Base-by-base conservation (phyloP, 2,329 filamentous ascomycete genomes). In the Dactylellina haptotyla region DNA sequence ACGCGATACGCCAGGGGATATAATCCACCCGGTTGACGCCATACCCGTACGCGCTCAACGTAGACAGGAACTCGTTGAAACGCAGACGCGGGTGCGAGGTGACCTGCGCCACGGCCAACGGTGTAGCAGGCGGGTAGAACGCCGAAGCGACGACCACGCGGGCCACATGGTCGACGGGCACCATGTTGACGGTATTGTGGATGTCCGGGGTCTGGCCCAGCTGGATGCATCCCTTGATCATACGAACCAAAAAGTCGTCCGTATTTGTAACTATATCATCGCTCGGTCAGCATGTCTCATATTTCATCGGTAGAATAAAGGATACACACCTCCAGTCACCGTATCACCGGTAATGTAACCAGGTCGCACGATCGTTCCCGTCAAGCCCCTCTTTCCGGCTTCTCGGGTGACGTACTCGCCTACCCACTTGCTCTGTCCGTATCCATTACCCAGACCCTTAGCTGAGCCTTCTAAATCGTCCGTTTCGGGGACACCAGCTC, bases 351-450 rank as follows among this genome's bases (percentile, higher is more conserved):
- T 85, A 37, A 97, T 88, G 80, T 97, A 97, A 28, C 94, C 93
- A 2, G 94, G 90, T 10, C 94, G 88, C 53, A 97, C 84, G 43
- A 97, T 87, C 20, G 89, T 86, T 14, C 92, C 93, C 14, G 82
- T 83, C 1, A 97, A 86, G 10, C 94, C 93, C 64, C 91, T 86
- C 65, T 84, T 84, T 54, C 93, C 92, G 25, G 94, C 93, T 80
- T 92, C 90, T 23, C 91, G 86, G 20, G 93, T 87, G 51, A 97
- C 84, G 76, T 86, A 87, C 79, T 89, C 88, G 2, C 86, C 85
- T 4, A 87, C 90, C 93, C 93, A 97, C 82, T 98, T 97, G 76
- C 87, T 88, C 80, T 97, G 93, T 1, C 94, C 93, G 78, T 97
- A 97, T 3, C 94, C 93, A 0, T 91, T 97, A 39, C 88, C 88